A percentile compares a stretch with the other conserved stretches of the same genome.
Conservation (phyloP, 139 green algal species). For the Chlamydomonas sp. region DNA sequence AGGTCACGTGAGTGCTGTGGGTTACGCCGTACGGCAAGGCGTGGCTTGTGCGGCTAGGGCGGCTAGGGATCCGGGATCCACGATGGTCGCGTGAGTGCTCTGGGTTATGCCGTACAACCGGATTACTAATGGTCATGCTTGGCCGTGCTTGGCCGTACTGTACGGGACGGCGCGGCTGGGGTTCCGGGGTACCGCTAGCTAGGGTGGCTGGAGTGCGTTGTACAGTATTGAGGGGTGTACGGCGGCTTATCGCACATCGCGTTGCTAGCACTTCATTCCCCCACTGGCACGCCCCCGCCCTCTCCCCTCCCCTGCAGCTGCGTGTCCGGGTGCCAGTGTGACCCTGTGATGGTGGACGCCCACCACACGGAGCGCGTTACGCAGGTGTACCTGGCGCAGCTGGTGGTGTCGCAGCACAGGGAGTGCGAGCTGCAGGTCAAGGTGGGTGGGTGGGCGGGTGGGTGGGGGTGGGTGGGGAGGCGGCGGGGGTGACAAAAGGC, state of each 20-base stretch:
- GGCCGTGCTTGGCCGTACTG: too few relatives aligned
- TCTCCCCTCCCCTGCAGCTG: background rate
- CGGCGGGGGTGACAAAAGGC: background rate
- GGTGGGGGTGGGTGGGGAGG: background rate
- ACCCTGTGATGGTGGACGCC: background rate
- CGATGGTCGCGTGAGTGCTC: background rate
- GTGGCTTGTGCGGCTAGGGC: background rate
- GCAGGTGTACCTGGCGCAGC: conserved; percentile 2
- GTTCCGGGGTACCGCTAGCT: too few relatives aligned
- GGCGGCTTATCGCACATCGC: too few relatives aligned
- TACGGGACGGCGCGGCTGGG: too few relatives aligned
- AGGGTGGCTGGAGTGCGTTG: too few relatives aligned
- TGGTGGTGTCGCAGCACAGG: background rate
- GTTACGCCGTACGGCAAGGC: background rate
- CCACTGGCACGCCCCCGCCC: background rate
- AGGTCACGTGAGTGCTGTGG: background rate
- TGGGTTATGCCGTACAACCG: too few relatives aligned
- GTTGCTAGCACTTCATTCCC: background rate
- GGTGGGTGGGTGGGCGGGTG: background rate
- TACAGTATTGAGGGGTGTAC: too few relatives aligned
- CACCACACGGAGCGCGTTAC: background rate
- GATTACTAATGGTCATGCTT: too few relatives aligned
- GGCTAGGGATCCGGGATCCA: background rate
- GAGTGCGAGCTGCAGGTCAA: conserved; percentile 18
- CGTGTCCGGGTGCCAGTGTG: conserved; percentile 25